Percentiles rank a stretch among this genome's conserved stretches.
Evolutionary conservation across 108 stramenopile species (phyloP).

Genomic region (Fragilaria crotonensis): DNA sequence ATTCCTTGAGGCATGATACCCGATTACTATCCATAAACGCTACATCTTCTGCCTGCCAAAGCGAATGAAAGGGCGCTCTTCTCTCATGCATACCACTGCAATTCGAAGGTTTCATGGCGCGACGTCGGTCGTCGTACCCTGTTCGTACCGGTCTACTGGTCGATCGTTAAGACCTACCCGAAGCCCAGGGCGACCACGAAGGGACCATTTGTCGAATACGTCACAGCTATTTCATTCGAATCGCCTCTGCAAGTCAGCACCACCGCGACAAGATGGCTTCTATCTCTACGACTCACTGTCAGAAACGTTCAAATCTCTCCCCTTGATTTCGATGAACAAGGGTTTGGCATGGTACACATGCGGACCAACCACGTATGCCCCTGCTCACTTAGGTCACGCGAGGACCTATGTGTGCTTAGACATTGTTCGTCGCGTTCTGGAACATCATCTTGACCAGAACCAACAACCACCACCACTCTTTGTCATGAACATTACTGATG

Average conservation of each 20-base stretch:
- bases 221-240: no score
- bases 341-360: conserved; percentile 93
- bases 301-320: conserved; percentile 1
- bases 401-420: conserved; percentile 94
- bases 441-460: neutral
- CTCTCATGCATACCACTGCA: no score
- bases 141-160: no score
- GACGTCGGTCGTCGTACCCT: no score
- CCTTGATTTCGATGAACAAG: conserved; percentile 1
- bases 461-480: conserved; percentile 39
- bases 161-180: no score
- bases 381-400: conserved; percentile 94
- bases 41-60: no score
- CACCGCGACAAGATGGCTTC: neutral
- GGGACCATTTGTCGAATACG: no score
- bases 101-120: no score
- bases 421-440: conserved; percentile 84
- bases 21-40: no score
- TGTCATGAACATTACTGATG: conserved; percentile 94
- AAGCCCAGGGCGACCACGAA: no score
- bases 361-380: conserved; percentile 97
- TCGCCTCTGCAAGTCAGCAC: neutral
- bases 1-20: no score
- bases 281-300: conserved; percentile 4
- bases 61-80: no score